Evolutionary conservation across 169 alveolate genomes (phyloP), one percentile per base, ranked within the genome.

Genomic region (Babesia divergens): DNA sequence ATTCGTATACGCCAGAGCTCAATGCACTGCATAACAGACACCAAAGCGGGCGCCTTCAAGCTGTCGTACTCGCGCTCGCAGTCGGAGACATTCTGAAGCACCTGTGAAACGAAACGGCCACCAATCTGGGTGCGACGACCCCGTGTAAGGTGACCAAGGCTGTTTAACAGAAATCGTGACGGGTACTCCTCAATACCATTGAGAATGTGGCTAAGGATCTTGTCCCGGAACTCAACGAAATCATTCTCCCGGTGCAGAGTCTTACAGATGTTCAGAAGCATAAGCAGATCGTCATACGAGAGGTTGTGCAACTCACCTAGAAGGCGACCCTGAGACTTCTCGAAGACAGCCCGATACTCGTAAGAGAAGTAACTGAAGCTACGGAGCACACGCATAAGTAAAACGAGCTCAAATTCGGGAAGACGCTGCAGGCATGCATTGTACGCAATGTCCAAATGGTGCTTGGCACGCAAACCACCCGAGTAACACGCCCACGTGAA

Each of bases 251-350:
- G 50, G 64, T 56, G 64, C 26, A 79, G 59, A 14, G 82, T 59
- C 53, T 68, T 66, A 46, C 81, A 67, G 40, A 79, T 64, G 47
- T 79, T 79, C 16, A 79, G 77, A 22, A 79, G 56, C 82, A 79
- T 51, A 32, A 68, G 50, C 76, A 54, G 29, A 35, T 79, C 87
- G 11, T 79, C 87, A 32, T 79, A 38, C 18, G 77, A 50, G 38
- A 79, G 56, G 1, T 18, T 18, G n/a, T 24, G 18, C 16, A 79
- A 38, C 35, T 79, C 53, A 22, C 40, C 68, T 46, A 38, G 52
- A 18, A 65, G 24, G 34, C 22, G 11, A 7, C 35, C 47, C 47
- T 32, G 28, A 22, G 65, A 38, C 9, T 14, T 29, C 49, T 64
- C 54, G 64, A 66, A 79, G n/a, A 60, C 65, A 8, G 37, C 82